Base-by-base conservation (phyloP, 139 green algal genomes). In the Tetradesmus obliquus region DNA sequence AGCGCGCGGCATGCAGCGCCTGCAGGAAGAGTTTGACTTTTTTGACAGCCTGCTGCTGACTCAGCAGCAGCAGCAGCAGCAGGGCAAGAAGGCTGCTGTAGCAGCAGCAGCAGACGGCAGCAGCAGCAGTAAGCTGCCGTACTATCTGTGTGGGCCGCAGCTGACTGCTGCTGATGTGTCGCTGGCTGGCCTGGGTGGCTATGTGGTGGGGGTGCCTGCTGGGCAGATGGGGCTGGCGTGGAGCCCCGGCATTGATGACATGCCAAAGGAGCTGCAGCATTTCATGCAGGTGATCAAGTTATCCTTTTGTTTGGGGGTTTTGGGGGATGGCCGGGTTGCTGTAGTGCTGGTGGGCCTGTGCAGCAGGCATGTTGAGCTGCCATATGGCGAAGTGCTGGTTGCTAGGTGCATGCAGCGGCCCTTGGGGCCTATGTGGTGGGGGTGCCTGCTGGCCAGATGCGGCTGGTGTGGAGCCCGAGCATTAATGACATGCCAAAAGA, bases 101-200 rank as follows among this genome's bases (percentile, higher is more conserved):
- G n/a, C 71, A 84, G 24, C 84, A 89, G 57, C 45, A 81, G 57
- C 55, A 82, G 84, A 6, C 1, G 62, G 55, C 60, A 89, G 57
- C 58, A 89, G 53, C 57, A 76, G 60, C 24, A 80, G 22, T 24
- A 22, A 74, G 53, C 55, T 91, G 55, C 76, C 76, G 10, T 91
- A 55, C 88, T 91, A 91, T 80, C 45, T 91, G 79, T 82, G 57
- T 66, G 88, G 88, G 1, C 2, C 45, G 13, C 2, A 20, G 17
- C 58, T 91, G 13, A 88, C 15, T 20, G 79, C 79, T 54, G 88
- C 88, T 58, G 88, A 91, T 81, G 71, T 91, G 7, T 82, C 79
- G 69, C 58, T 91, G 17, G 88, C 88, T 5, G 13, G 8, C 7
- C 74, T 91, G 60, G 88, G 20, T 32, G 88, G 58, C 9, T 15